These are phyloP conservation scores for Jaenimonas drosophilae DNA, from an alignment of 208 protist genomes.

Conservation along the genomic window DNA sequence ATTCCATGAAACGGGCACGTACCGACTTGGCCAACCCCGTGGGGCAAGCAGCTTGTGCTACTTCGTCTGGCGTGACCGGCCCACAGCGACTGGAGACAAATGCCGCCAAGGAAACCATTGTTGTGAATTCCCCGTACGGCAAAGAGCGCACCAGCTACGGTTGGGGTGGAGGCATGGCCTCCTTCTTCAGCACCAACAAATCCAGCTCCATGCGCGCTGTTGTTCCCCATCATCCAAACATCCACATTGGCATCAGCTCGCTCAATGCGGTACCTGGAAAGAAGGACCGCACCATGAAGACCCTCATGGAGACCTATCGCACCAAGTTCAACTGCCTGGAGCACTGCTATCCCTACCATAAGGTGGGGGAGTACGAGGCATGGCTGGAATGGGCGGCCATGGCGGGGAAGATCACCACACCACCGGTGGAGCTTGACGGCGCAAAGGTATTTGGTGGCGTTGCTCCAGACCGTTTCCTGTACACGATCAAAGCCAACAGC, in stretches of 20 bases:
- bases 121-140: constrained; percentile 73
- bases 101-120: no score
- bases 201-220: constrained; percentile 12
- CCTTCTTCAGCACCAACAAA: not conserved
- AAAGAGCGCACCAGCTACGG: constrained; percentile 1
- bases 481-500: constrained; percentile 69
- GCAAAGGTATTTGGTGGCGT: not conserved
- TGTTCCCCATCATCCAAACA: constrained; percentile 18
- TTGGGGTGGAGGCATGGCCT: not conserved
- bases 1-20: no score
- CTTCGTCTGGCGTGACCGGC: no score
- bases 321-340: constrained; percentile 65
- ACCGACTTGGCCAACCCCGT: no score
- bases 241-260: constrained; percentile 74
- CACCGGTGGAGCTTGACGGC: not conserved
- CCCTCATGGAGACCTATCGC: constrained; percentile 35
- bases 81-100: no score
- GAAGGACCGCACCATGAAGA: constrained; percentile 41
- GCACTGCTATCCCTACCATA: constrained; percentile 76
- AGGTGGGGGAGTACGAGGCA: constrained; percentile 21
- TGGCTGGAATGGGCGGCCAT: constrained; percentile 52
- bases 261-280: constrained; percentile 49
- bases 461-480: constrained; percentile 25
- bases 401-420: constrained; percentile 13
- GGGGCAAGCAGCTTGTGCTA: no score